Evolutionary conservation across 2,329 filamentous ascomycete genomes (phyloP), one percentile per base, ranked within the genome.

Genomic region (Hypoxylon sp.): DNA sequence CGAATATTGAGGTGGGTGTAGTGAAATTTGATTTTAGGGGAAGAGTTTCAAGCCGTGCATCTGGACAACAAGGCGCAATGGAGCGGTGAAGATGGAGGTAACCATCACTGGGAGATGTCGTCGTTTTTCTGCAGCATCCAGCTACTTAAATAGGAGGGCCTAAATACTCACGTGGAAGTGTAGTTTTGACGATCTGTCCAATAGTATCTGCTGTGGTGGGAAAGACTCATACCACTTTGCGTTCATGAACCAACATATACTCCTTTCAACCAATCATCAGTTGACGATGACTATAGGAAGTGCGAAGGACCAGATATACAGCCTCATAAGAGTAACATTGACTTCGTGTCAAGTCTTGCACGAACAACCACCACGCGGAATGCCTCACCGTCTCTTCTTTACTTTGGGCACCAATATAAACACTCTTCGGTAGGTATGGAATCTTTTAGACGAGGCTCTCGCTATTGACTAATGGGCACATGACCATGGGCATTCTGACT

Each of bases 1-100:
- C 47, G 20, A 35, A 35, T 52, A 36, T 30, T 26, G 26, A 34
- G 37, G 29, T 46, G 60, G 60, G 45, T 55, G 51, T 45, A 29
- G 8, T 30, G 50, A 17, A 38, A 57, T 55, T 54, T 40, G 54
- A 37, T 42, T 11, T 40, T 13, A 48, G 21, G 30, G 29, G 42
- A 48, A 45, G 50, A 49, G 27, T 16, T n/a, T 41, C 32, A 30
- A 48, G 42, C 25, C 46, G 36, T 42, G 43, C 30, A 40, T 46
- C 25, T 42, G 7, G 23, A 34, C 37, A 7, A n/a, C 7, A 25
- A 51, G 42, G 35, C 42, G 38, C 38, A 44, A 55, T 51, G 4
- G 13, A 51, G 55, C 51, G 55, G 55, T 57, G 55, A 55, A 30
- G 30, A 30, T 27, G 25, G 19, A 40, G 13, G 37, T 11, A 8